These are phyloP conservation scores for Hibiscus trionum DNA, from an alignment of 345 rosid genomes.

Conservation along the genomic window DNA sequence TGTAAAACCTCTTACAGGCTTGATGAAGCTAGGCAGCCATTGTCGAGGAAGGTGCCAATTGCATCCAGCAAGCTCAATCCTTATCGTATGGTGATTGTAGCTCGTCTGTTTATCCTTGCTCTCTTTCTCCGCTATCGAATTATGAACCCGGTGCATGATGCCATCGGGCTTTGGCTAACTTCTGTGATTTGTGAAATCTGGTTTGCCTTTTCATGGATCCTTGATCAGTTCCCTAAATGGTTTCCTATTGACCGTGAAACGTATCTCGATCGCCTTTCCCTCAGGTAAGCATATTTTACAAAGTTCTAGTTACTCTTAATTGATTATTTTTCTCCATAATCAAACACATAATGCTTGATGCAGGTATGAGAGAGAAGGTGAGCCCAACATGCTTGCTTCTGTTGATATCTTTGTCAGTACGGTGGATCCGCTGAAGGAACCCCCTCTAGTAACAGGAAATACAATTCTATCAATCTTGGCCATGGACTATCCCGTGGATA, in stretches of 20 bases:
- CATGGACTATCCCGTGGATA: conserved; percentile 90
- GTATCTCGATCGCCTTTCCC: conserved; percentile 82
- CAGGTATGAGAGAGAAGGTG: conserved; percentile 89
- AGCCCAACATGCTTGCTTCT: conserved; percentile 74
- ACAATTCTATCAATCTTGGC: conserved; percentile 87
- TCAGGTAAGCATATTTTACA: conserved; percentile 36
- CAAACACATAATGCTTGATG: neutral
- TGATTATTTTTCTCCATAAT: neutral
- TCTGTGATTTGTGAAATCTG: conserved; percentile 87
- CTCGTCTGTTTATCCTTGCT: conserved; percentile 72
- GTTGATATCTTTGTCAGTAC: conserved; percentile 94
- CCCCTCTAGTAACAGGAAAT: conserved; percentile 89
- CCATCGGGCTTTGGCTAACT: conserved; percentile 87
- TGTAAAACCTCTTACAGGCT: conserved; percentile 38
- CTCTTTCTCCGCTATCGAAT: conserved; percentile 79
- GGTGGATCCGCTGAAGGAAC: conserved; percentile 98
- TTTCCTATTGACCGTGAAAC: conserved; percentile 91
- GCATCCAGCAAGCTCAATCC: conserved; percentile 94
- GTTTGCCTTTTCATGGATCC: conserved; percentile 97
- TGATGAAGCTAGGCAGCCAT: conserved; percentile 90
- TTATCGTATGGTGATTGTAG: conserved; percentile 89
- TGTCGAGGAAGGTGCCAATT: conserved; percentile 90
- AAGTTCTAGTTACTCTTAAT: neutral
- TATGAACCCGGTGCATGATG: conserved; percentile 80
- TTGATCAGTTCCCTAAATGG: conserved; percentile 99